Evolutionary conservation across 495 filamentous ascomycete genomes (phyloP), one percentile per base, ranked within the genome.

Genomic region (Penicillium odoratum): DNA sequence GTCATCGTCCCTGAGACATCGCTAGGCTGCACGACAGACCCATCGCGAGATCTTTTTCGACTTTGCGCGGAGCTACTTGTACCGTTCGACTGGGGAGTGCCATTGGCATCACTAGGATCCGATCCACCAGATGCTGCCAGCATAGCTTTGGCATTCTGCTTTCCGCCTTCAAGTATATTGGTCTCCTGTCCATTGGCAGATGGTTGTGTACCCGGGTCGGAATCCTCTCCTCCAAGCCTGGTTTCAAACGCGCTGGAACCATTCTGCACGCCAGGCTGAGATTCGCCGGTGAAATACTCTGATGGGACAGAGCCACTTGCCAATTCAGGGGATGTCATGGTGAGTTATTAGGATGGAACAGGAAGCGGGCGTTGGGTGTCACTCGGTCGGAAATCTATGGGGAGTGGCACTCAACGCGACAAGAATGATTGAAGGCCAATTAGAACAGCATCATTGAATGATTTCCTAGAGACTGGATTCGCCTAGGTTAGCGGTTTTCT

Each of bases 21-120:
- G 28, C 71, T 61, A 13, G 70, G 53, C 26, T 66, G 74, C 30
- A 73, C 64, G 33, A 74, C 73, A 34, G 83, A 81, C 15, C 84
- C 83, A 55, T 85, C 84, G 11, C 80, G 83, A 46, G 85, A 87
- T 47, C 83, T 77, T 61, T 87, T 88, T 57, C 78, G 78, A 51
- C 77, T 81, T 36, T 74, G 65, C 15, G 72, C 67, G 10, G 70
- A 66, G 33, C 76, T 78, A 64, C 80, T 82, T 43, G 74, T 62
- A 31, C 65, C 68, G 54, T 76, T 74, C 7, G 69, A 60, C 28
- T 66, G 66, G 13, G 66, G 57, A 10, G 71, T 70, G 45, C 68
- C 69, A 59, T 75, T 71, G 21, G 64, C 47, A 48, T 72, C 69
- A 45, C 66, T 60, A 7, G 59, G 56, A n/a, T 66, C 63, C 21